Conservation (phyloP, 2,329 filamentous ascomycete species). For the Cordyceps farinosa region DNA sequence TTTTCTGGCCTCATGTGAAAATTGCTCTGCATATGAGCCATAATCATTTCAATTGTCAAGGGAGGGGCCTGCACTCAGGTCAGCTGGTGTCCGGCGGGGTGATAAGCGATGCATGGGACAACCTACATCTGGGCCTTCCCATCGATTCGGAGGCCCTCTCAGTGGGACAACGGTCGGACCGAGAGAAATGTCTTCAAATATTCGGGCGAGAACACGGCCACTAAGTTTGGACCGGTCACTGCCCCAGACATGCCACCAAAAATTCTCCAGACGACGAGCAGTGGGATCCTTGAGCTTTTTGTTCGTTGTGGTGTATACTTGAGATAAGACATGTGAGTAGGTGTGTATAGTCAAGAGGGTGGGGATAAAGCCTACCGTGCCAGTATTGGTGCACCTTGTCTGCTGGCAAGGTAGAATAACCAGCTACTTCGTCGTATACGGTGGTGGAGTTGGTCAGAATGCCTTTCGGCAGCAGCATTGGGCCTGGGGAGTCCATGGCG, state of each 20-base stretch:
- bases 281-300: conserved; percentile 59
- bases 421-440: conserved; percentile 53
- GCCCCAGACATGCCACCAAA: conserved; percentile 65
- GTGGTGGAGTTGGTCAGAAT: conserved; percentile 52
- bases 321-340: conserved; percentile 16
- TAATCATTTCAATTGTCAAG: conserved; percentile 29
- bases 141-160: conserved; percentile 49
- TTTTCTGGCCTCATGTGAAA: neutral
- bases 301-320: conserved; percentile 60
- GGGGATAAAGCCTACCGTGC: conserved; percentile 45
- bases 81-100: conserved; percentile 11
- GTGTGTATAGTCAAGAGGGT: neutral
- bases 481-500: conserved; percentile 34
- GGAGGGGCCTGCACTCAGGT: conserved; percentile 27
- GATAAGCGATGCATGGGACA: conserved; percentile 7
- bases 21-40: conserved; percentile 22
- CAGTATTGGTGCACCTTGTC: conserved; percentile 55
- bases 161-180: conserved; percentile 57
- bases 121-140: conserved; percentile 48
- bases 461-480: conserved; percentile 53
- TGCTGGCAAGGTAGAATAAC: conserved; percentile 45
- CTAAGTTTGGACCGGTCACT: conserved; percentile 53
- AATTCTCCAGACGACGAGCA: conserved; percentile 59
- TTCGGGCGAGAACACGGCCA: conserved; percentile 49
- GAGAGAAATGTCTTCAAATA: conserved; percentile 56